phyloP scores from a whole-genome alignment of 2,329 filamentous ascomycete species.

The Fusarium musae region DNA sequence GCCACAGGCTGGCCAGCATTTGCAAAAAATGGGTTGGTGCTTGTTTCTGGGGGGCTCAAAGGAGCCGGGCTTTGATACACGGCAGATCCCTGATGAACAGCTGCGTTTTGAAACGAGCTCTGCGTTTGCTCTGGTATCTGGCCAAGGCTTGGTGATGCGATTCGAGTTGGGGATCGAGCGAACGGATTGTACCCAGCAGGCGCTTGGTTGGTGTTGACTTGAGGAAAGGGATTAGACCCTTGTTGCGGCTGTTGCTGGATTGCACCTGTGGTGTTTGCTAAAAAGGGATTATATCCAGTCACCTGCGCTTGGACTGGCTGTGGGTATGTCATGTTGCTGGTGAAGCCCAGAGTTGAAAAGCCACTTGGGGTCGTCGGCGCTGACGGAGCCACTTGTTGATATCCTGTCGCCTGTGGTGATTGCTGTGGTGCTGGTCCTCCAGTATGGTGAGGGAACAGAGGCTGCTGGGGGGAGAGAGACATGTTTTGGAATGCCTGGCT shows the following conservation, averaged over 20 bases:
- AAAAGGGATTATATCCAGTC: conserved; percentile 65
- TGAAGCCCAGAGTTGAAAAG: conserved; percentile 54
- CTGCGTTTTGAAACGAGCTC: conserved; percentile 53
- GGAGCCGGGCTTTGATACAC: conserved; percentile 50
- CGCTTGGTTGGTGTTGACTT: conserved; percentile 53
- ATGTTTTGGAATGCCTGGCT: conserved; percentile 81
- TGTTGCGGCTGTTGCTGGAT: conserved; percentile 51
- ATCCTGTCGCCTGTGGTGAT: conserved; percentile 52
- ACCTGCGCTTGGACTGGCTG: conserved; percentile 52
- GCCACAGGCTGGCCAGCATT: conserved; percentile 43
- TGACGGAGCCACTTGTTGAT: conserved; percentile 59
- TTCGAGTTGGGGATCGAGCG: conserved; percentile 59
- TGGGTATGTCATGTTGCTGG: conserved; percentile 58
- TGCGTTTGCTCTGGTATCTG: conserved; percentile 66
- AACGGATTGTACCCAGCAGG: conserved; percentile 60
- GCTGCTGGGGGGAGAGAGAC: conserved; percentile 70
- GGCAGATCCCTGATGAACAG: conserved; percentile 44
- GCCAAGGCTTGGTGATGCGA: conserved; percentile 61
- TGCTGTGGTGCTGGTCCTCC: conserved; percentile 66
- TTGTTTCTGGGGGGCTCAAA: conserved; percentile 41
- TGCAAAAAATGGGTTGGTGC: conserved; percentile 54
- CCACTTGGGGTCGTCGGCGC: conserved; percentile 54
- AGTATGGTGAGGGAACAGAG: conserved; percentile 80
- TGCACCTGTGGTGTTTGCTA: conserved; percentile 52
- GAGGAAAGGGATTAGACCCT: conserved; percentile 44